Evolutionary conservation across 2,329 filamentous ascomycete species (phyloP), one percentile per base, ranked within the genome.

Genomic region (Chaetomiaceae sp.): DNA sequence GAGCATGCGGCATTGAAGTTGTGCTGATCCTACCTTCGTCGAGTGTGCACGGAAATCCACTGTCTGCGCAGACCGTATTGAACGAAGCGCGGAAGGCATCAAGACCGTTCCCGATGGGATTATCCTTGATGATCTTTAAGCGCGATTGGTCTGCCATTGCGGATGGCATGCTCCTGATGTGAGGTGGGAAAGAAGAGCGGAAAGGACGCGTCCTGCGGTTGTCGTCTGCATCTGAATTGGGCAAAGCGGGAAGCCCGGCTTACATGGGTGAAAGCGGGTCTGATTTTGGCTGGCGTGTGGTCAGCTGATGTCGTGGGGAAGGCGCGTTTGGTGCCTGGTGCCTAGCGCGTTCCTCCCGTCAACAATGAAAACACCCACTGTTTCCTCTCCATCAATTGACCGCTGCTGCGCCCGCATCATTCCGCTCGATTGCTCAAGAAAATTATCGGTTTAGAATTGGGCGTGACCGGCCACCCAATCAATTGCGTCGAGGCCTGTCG

Each of bases 291-390:
- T 13, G 42, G 39, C 39, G n/a, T 1, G 9, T 3, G 37, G 49
- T 58, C 56, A 58, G 47, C 47, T 58, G 56, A 58, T 48, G 46
- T 3, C 56, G 56, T 47, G 56, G 40, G 37, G 50, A 33, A 33
- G 45, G 50, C 56, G 56, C 54, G 56, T 51, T 10, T 51, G 31
- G 37, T 51, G 52, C 51, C 51, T 50, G 43, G 27, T 13, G n/a
- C 19, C 19, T 16, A 40, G 48, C 55, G 55, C 55, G 50, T 55
- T 39, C 25, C 30, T 13, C 12, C 30, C 10, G 23, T 50, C 52
- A 57, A 57, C 55, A 56, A 30, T 50, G 19, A 17, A 38, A 23
- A 13, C 25, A n/a, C 23, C 20, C 5, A 13, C 13, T 19, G 16
- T 33, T 12, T 16, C 27, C 20, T n/a, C 44, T 21, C 10, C n/a